Percentiles rank a stretch among this genome's conserved stretches.
phyloP scores from a whole-genome alignment of 331 rosid genomes.

The Quercus phellos region DNA sequence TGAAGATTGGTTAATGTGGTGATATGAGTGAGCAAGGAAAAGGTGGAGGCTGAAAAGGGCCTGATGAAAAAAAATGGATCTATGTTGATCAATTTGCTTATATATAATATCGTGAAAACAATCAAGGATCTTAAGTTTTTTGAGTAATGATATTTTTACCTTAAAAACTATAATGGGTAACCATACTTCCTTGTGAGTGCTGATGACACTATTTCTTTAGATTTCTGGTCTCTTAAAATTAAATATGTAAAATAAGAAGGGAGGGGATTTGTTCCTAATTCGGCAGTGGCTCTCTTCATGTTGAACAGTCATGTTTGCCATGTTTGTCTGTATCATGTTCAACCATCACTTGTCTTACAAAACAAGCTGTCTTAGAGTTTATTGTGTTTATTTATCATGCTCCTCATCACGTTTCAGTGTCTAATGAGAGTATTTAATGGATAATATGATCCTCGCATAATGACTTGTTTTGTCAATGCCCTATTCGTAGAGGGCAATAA shows the following conservation, averaged over 20 bases:
- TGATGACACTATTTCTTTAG: background rate
- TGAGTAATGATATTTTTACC: background rate
- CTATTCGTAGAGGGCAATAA: no score
- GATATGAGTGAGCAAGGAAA: no score
- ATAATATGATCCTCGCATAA: background rate
- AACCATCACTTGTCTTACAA: background rate
- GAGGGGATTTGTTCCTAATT: background rate
- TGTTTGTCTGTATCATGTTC: background rate
- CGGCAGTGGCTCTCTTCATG: background rate
- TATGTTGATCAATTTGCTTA: background rate
- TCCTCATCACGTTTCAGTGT: background rate
- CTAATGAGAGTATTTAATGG: background rate
- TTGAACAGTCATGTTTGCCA: background rate
- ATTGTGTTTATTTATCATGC: background rate
- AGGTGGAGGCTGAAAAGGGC: background rate
- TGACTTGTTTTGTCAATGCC: background rate
- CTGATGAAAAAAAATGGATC: background rate
- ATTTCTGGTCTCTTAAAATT: background rate
- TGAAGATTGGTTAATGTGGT: no score
- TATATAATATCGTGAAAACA: background rate
- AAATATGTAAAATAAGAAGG: background rate
- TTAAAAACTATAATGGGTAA: no score
- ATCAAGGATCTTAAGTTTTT: background rate
- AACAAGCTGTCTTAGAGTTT: background rate
- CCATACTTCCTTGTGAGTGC: background rate